Base-by-base conservation (phyloP, 345 rosid species). In the Geranium brycei region DNA sequence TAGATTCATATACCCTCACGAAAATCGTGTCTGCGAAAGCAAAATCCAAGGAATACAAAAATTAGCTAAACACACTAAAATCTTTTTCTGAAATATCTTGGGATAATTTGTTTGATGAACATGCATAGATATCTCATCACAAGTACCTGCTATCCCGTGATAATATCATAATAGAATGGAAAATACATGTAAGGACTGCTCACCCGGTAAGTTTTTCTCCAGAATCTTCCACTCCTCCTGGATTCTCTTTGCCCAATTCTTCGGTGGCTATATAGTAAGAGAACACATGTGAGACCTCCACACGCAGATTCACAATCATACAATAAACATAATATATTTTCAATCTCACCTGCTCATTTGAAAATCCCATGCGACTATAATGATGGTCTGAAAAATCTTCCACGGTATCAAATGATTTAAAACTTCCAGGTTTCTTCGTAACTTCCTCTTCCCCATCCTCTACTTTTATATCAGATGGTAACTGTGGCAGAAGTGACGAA, bases 201-300 rank as follows among this genome's bases (percentile, higher is more conserved):
- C 64, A 81, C 88, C 88, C 32, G 88, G 88, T 64, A 81, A 71
- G 63, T 72, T 76, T 41, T 70, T 76, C 66, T 81, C 83, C 62
- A 83, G 68, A 70, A 72, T 83, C 53, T 67, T 77, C 85, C 85
- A 83, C 68, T 83, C 88, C 2, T 75, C 80, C 56, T 75, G 82
- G 38, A 83, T 81, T 76, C 69, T 62, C 69, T 73, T 83, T 4
- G 75, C 79, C 88, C 85, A 83, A 65, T 69, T 69, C 64, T 71
- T 77, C 4, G 76, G 63, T 12, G 68, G 82, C 85, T 79, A 51
- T 64, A 19, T 62, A 58, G 11, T 17, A 55, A 40, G 17, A 67
- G 53, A 47, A 60, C 63, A n/a, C 28, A 23, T 57, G 59, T 6
- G 3, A 57, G 59, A 51, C n/a, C 19, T 11, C 31, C 11, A 2